phyloP scores from a whole-genome alignment of 2,329 filamentous ascomycete genomes.

The Lasiodiplodia citricola region DNA sequence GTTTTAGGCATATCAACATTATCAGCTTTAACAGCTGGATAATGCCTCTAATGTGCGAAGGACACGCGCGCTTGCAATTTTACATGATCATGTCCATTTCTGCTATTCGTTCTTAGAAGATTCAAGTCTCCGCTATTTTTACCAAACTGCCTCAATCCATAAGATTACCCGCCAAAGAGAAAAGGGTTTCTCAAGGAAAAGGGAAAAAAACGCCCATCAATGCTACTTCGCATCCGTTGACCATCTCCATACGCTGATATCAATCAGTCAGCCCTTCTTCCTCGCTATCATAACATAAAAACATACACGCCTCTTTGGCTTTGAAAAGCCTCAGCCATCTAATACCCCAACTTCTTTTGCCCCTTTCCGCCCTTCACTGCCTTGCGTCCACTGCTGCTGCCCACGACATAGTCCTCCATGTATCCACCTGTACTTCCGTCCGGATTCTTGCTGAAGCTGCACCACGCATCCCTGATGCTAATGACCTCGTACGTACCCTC shows the following conservation, averaged over 20 bases:
- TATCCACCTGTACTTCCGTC: neutral
- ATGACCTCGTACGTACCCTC: constrained; percentile 98
- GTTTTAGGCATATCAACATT: too few species aligned
- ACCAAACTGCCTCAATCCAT: neutral
- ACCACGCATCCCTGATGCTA: constrained; percentile 91
- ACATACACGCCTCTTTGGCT: neutral
- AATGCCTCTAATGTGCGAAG: neutral
- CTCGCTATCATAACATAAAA: neutral
- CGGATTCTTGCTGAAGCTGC: constrained; percentile 74
- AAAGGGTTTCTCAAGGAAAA: neutral
- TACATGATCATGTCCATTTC: neutral
- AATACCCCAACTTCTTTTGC: constrained; percentile 7
- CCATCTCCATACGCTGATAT: neutral
- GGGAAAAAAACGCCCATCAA: constrained; percentile 14
- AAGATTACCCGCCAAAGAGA: neutral
- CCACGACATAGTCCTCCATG: neutral
- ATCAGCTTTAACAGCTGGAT: too few species aligned
- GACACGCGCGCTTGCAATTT: neutral
- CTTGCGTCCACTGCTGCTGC: neutral
- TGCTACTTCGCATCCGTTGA: neutral
- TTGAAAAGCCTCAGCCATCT: neutral
- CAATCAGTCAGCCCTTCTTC: neutral
- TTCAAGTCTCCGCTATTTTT: neutral
- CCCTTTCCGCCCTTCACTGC: constrained; percentile 3
- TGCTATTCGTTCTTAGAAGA: neutral